Evolutionary conservation across 352 stramenopile genomes (phyloP).

Genomic region (Sclerospora graminicola): DNA sequence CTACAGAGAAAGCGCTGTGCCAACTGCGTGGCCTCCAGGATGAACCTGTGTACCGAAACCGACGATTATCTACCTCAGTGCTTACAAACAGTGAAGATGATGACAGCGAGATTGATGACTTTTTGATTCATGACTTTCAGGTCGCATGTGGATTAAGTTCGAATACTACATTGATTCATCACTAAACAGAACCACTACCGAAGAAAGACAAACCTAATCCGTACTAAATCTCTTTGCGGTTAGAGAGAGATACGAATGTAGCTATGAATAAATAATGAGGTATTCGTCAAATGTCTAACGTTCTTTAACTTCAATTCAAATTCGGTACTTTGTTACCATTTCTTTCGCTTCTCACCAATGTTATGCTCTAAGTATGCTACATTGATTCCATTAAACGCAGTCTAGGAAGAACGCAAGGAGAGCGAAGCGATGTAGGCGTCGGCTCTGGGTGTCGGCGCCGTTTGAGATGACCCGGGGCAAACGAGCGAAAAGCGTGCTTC

Average conservation of each 20-base stretch:
- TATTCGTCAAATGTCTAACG: too few species aligned
- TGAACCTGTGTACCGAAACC: conserved; percentile 19
- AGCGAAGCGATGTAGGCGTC: conserved; percentile 18
- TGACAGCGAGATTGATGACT: conserved; percentile 11
- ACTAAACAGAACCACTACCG: too few species aligned
- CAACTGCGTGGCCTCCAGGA: conserved; percentile 22
- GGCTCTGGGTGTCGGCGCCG: conserved; percentile 20
- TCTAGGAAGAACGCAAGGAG: conserved; percentile 26
- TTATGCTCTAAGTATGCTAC: conserved; percentile 28
- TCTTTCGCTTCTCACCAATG: conserved; percentile 5
- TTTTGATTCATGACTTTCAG: too few species aligned
- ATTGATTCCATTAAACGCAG: conserved; percentile 4
- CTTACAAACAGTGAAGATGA: conserved; percentile 16
- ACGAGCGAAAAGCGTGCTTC: conserved; percentile 22
- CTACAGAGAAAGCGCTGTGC: conserved; percentile 13
- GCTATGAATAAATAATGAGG: too few species aligned
- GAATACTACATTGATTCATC: too few species aligned
- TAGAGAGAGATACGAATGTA: too few species aligned
- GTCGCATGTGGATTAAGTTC: too few species aligned
- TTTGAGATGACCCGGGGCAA: conserved; percentile 23
- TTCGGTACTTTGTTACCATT: too few species aligned
- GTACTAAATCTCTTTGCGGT: too few species aligned
- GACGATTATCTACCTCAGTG: conserved; percentile 12
- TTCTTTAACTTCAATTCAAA: too few species aligned
- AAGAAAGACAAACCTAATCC: too few species aligned